Evolutionary conservation across 495 filamentous ascomycete genomes (phyloP).

Genomic region (Penicillium cosmopolitanum): DNA sequence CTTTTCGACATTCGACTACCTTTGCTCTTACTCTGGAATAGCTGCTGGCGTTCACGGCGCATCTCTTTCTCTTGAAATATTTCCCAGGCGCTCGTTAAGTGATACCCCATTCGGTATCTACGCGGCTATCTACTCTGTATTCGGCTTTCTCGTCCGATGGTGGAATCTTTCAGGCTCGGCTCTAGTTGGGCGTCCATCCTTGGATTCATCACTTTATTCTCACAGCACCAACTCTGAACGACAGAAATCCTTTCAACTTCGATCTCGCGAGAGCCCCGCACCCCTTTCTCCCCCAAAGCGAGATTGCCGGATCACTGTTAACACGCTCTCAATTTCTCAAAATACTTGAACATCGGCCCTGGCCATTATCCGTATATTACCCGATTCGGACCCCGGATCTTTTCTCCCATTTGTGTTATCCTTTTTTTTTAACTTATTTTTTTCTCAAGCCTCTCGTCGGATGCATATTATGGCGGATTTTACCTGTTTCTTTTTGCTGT

Average conservation of each 20-base stretch:
- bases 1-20: constrained; percentile 15
- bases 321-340: not conserved
- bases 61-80: constrained; percentile 29
- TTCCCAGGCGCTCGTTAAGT: constrained; percentile 39
- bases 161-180: not conserved
- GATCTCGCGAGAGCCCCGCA: constrained; percentile 12
- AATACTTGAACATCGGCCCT: constrained; percentile 10
- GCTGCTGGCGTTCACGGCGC: constrained; percentile 42
- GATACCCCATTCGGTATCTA: constrained; percentile 25
- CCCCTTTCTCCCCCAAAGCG: too few relatives aligned
- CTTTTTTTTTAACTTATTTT: not conserved
- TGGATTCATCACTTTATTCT: not conserved
- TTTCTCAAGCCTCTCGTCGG: constrained; percentile 13
- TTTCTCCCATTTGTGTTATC: constrained; percentile 8
- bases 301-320: too few relatives aligned
- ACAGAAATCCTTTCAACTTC: constrained; percentile 6
- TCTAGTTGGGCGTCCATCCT: not conserved
- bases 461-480: constrained; percentile 32
- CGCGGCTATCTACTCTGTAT: constrained; percentile 12
- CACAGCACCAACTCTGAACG: constrained; percentile 14
- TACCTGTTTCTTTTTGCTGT: constrained; percentile 11
- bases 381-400: constrained; percentile 9
- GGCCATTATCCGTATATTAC: constrained; percentile 10
- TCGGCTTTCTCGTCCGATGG: constrained; percentile 7
- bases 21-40: constrained; percentile 31